Conservation (phyloP, 1,284 basidiomycete species). For the Hymenochaete sp. region DNA sequence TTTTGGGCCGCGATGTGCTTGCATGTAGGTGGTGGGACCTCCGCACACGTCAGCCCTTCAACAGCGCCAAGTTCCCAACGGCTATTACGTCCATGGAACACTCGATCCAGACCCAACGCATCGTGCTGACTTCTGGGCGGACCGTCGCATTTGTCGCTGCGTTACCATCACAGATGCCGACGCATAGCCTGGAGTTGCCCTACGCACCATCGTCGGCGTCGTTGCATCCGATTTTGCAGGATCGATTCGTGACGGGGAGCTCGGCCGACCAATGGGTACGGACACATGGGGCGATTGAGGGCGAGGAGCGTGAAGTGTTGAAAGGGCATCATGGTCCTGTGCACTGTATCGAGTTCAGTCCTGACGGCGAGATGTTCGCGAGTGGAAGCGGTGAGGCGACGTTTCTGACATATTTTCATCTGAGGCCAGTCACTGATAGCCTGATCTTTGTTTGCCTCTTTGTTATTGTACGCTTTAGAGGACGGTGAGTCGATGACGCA, state of each 20-base stretch:
- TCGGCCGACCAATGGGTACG: conserved; percentile 92
- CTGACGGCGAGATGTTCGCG: conserved; percentile 97
- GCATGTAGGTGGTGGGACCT: conserved; percentile 91
- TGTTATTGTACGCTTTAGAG: conserved; percentile 17
- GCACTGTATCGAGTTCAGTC: conserved; percentile 88
- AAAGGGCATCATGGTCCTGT: conserved; percentile 99
- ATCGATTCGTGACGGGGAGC: conserved; percentile 91
- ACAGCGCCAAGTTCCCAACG: conserved; percentile 64
- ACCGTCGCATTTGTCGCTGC: conserved; percentile 83
- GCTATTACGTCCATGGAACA: conserved; percentile 93
- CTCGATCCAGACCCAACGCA: conserved; percentile 73
- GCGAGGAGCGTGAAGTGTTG: conserved; percentile 82
- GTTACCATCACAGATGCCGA: conserved; percentile 44
- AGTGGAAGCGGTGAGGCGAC: conserved; percentile 78
- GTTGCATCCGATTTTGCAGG: conserved; percentile 81
- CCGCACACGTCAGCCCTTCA: conserved; percentile 64
- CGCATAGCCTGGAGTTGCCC: conserved; percentile 62
- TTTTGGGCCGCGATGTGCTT: background rate
- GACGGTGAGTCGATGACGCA: conserved; percentile 28
- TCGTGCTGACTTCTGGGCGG: conserved; percentile 87
- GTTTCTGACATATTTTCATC: background rate
- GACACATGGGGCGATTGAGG: conserved; percentile 79
- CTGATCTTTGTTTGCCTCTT: background rate
- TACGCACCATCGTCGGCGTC: conserved; percentile 88
- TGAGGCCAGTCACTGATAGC: background rate